Evolutionary conservation across 495 filamentous ascomycete species (phyloP).

Genomic region (Rostrohypoxylon terebratum): DNA sequence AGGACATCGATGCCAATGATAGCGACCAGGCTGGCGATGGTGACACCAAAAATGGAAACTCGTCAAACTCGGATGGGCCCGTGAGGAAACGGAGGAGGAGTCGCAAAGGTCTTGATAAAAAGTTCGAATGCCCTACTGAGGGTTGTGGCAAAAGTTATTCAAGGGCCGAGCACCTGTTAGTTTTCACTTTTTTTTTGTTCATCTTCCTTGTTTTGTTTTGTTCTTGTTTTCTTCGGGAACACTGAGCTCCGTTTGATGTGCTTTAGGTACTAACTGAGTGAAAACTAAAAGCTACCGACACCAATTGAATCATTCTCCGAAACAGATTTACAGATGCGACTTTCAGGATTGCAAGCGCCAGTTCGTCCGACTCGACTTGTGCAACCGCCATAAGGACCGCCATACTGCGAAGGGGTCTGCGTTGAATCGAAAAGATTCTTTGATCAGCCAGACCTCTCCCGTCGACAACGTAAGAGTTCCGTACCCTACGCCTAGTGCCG

Average conservation of each 20-base stretch:
- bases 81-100: conserved; percentile 81
- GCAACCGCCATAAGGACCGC: conserved; percentile 90
- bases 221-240: no score
- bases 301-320: conserved; percentile 95
- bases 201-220: neutral
- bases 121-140: conserved; percentile 90
- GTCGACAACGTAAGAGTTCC: conserved; percentile 58
- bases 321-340: conserved; percentile 95
- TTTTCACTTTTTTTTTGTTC: conserved; percentile 1
- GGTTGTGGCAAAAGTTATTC: conserved; percentile 97
- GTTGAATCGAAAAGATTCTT: conserved; percentile 87
- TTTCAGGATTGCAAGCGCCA: conserved; percentile 90
- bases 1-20: conserved; percentile 58
- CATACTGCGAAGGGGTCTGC: conserved; percentile 97
- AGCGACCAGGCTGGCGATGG: conserved; percentile 52
- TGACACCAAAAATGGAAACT: conserved; percentile 57
- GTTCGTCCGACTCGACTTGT: conserved; percentile 95
- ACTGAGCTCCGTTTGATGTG: neutral
- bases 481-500: conserved; percentile 57
- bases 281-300: conserved; percentile 73
- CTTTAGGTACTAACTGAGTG: conserved; percentile 41
- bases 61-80: conserved; percentile 67
- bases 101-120: conserved; percentile 91
- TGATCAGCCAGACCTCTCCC: conserved; percentile 69
- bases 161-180: conserved; percentile 91